A percentile compares a stretch with the other conserved stretches of the same genome.
Evolutionary conservation across 1,284 basidiomycete species (phyloP).

Genomic region (Phylloporus gajari): DNA sequence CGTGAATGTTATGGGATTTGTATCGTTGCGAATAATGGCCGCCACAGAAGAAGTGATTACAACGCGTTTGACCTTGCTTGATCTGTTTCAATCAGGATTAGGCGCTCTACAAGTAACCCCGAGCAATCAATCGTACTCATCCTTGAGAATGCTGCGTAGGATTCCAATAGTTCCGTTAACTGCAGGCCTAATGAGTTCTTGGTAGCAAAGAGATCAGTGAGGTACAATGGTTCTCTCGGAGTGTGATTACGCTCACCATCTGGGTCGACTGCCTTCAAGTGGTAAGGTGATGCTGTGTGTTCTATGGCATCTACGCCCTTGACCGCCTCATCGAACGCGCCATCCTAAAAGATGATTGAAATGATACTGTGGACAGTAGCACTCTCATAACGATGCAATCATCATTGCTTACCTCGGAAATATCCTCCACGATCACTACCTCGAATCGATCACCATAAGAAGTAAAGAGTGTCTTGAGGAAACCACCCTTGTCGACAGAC

Average conservation of each 20-base stretch:
- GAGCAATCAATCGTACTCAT: constrained; percentile 49
- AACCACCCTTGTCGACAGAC: constrained; percentile 53
- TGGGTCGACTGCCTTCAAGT: constrained; percentile 51
- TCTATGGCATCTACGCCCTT: constrained; percentile 68
- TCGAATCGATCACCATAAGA: constrained; percentile 56
- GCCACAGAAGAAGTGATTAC: constrained; percentile 72
- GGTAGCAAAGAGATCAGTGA: neutral
- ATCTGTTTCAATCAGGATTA: constrained; percentile 34
- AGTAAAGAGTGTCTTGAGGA: constrained; percentile 53
- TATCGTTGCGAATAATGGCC: constrained; percentile 52
- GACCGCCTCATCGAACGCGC: constrained; percentile 73
- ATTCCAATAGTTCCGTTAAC: constrained; percentile 70
- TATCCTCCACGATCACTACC: constrained; percentile 58
- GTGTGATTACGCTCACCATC: constrained; percentile 39
- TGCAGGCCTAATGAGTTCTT: constrained; percentile 71
- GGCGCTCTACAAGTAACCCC: neutral
- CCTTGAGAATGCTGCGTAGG: constrained; percentile 62
- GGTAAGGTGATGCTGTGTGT: constrained; percentile 63
- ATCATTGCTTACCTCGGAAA: constrained; percentile 47
- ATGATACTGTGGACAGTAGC: too few relatives aligned
- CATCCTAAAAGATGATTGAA: constrained; percentile 49
- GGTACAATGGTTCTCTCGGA: neutral
- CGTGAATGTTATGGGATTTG: constrained; percentile 44
- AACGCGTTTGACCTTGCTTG: constrained; percentile 64
- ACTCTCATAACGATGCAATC: neutral